Base-by-base conservation (phyloP, 2,329 filamentous ascomycete species). In the Colletotrichum orbiculare region DNA sequence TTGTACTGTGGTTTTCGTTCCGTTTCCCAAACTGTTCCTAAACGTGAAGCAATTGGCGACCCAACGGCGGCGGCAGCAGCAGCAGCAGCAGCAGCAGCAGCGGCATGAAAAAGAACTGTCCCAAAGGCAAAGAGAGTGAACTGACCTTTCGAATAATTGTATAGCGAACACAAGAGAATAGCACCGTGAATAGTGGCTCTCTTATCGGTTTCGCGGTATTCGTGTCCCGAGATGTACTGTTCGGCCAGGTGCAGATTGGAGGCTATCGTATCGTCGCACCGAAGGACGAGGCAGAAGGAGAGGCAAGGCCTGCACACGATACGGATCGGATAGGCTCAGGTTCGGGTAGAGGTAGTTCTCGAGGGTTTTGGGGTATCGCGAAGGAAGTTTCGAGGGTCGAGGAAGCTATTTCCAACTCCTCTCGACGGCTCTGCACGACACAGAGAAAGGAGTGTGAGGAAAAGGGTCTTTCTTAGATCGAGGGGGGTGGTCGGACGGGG, bases 401-500 rank as follows among this genome's bases (percentile, higher is more conserved):
- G 52, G 63, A 66, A 62, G 63, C 64, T 66, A 66, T 66, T 66
- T 66, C 64, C 64, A 66, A 64, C 60, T 60, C 60, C 60, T 60
- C 60, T 59, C 64, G 54, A 60, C 54, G 35, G 55, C 64, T 66
- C 64, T 66, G 53, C 42, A 55, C 48, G 48, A 61, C 48, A 67
- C 63, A 68, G 61, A 62, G 61, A 64, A 60, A 64, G 61, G 65
- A 66, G 65, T 65, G 67, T 60, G 61, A 67, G 65, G 59, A 25
- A 58, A 64, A 58, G 67, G 67, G 57, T 60, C 54, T 59, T 66
- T 57, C 52, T 66, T 54, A 46, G 61, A 62, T 60, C 42, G 61
- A 65, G 61, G 67, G 68, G 70, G 67, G 66, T 66, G 70, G 70
- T 67, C 58, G 68, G 67, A 68, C 58, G 67, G 67, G 67, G 68